Evolutionary conservation across 176 grass and related monocot species (phyloP), one percentile per base, ranked within the genome.

Genomic region (Pontederia crassipes): DNA sequence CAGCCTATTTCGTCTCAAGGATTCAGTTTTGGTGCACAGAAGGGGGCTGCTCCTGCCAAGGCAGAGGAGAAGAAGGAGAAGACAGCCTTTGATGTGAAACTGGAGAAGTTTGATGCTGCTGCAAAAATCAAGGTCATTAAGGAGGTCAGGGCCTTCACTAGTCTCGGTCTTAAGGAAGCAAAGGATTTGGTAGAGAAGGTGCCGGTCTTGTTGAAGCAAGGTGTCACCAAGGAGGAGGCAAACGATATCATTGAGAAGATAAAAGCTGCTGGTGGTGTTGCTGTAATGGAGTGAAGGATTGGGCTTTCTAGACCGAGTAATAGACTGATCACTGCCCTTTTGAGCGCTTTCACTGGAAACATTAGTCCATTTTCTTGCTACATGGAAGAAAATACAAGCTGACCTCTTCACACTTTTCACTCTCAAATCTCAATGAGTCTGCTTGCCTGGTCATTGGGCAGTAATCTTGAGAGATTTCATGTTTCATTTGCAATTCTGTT

Each of bases 51-150:
- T 5, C 8, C 76, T 13, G 62, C 28, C 0, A 79, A 80, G 48
- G 61, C 76, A 2, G 93, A 91, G 71, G 92, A 97, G 55, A 97
- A 85, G 79, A 97, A 97, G 61, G 92, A 97, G 63, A 97, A 97
- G 81, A 83, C 84, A 4, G 84, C 81, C 11, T 91, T 91, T 8
- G 93, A 97, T 78, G 75, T 97, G 14, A 96, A 90, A 73, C 52
- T 96, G 71, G 93, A 97, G 81, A 97, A 97, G 61, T 97, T 91
- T 18, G 93, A 97, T 10, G 67, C 93, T 60, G 81, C 87, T 64
- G 73, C 87, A 2, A 97, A 97, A 72, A 97, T 97, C 57, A 97
- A 97, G 81, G 89, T 97, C 58, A 97, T 97, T 53, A 97, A 97
- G 73, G 93, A 97, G 81, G 85, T 97, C 67, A 80, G 93, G 60